These are phyloP conservation scores for Paracoccidioides brasiliensis DNA, from an alignment of 2,329 filamentous ascomycete genomes.

Conservation along the genomic window DNA sequence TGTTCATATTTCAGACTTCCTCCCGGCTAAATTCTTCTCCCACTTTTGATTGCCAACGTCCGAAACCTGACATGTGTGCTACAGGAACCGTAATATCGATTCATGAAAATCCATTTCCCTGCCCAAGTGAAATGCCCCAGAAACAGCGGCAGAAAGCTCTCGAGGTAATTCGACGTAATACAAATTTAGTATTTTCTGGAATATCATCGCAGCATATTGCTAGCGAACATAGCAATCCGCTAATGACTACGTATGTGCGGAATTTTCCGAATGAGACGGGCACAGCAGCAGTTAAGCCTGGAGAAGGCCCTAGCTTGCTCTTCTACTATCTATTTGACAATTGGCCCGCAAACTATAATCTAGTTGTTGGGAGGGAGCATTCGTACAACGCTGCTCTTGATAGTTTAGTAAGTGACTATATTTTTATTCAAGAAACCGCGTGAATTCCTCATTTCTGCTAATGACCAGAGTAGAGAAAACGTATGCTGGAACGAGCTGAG, in stretches of 20 bases:
- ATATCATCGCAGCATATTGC: constrained; percentile 42
- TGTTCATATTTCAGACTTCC: constrained; percentile 7
- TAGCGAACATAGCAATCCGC: constrained; percentile 34
- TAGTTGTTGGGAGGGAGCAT: constrained; percentile 45
- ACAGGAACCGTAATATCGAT: constrained; percentile 56
- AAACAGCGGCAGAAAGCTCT: constrained; percentile 19
- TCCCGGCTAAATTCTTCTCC: background rate
- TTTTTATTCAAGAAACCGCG: background rate
- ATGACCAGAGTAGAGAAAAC: constrained; percentile 27
- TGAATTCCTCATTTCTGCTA: background rate
- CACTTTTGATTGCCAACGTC: background rate
- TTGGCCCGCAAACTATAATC: constrained; percentile 49
- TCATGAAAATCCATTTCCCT: constrained; percentile 46
- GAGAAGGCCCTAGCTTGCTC: constrained; percentile 47
- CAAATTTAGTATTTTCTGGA: constrained; percentile 48
- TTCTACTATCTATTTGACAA: constrained; percentile 58
- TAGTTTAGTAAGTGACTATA: constrained; percentile 30
- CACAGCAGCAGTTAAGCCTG: constrained; percentile 25
- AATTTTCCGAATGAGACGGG: constrained; percentile 21
- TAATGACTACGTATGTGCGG: constrained; percentile 37
- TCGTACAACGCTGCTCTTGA: constrained; percentile 38
- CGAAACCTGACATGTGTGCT: constrained; percentile 5
- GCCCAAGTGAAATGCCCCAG: constrained; percentile 27
- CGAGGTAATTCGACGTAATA: constrained; percentile 40
- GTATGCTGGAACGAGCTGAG: constrained; percentile 42